Conservation (phyloP, 1,139 yeast genomes). For the Yamadazyma epiphylla region DNA sequence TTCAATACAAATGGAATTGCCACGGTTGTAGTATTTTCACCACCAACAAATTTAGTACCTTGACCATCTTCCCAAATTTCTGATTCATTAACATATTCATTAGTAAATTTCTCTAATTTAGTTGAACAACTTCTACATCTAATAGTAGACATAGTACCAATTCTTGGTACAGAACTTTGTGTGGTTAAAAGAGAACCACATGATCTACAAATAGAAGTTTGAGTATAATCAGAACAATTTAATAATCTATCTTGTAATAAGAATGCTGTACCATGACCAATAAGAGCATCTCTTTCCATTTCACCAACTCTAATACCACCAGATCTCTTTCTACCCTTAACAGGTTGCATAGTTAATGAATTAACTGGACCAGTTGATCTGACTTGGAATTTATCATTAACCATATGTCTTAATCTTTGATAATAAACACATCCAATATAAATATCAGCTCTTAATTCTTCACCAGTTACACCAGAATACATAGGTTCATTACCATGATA, state of each 20-base stretch:
- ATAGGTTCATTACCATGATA: slow-evolving; percentile 98
- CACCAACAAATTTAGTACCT: slow-evolving; percentile 88
- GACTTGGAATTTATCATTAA: slow-evolving; percentile 98
- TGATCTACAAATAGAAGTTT: slow-evolving; percentile 80
- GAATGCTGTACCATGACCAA: slow-evolving; percentile 99
- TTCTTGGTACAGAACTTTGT: slow-evolving; percentile 85
- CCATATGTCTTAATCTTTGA: slow-evolving; percentile 99
- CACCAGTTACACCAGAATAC: slow-evolving; percentile 99
- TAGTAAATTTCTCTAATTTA: slow-evolving; percentile 44
- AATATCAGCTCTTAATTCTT: slow-evolving; percentile 91
- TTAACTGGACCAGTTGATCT: slow-evolving; percentile 98
- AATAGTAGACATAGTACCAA: slow-evolving; percentile 73
- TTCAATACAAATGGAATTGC: slow-evolving; percentile 96
- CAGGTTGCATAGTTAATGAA: slow-evolving; percentile 98
- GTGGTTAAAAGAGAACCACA: slow-evolving; percentile 93
- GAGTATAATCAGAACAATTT: slow-evolving; percentile 95
- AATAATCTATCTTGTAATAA: slow-evolving; percentile 90
- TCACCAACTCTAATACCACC: slow-evolving; percentile 99
- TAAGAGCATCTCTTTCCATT: slow-evolving; percentile 98
- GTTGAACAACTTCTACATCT: slow-evolving; percentile 92
- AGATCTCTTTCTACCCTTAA: slow-evolving; percentile 96
- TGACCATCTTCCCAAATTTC: slow-evolving; percentile 97
- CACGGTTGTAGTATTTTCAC: slow-evolving; percentile 86
- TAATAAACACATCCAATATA: slow-evolving; percentile 96
- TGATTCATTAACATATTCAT: slow-evolving; percentile 59